Percentiles rank a stretch among this genome's conserved stretches.
These are phyloP conservation scores for Parmelia sp. DNA, from an alignment of 495 filamentous ascomycete species.

Conservation along the genomic window DNA sequence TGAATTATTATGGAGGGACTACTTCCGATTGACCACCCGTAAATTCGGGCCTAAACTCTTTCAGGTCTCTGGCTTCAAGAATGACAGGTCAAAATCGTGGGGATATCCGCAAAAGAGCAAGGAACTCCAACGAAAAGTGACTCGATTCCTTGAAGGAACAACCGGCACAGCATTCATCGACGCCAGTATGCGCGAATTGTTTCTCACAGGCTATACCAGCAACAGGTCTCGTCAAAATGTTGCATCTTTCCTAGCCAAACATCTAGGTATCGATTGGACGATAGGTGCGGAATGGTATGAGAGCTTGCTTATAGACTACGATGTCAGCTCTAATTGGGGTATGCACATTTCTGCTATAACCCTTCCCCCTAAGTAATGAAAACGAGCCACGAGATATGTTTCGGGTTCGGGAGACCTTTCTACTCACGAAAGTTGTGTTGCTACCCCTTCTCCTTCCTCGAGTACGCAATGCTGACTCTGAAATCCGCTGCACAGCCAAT, in stretches of 20 bases:
- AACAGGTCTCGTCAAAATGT: conserved; percentile 68
- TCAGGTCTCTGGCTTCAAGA: conserved; percentile 50
- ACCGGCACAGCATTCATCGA: conserved; percentile 68
- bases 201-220: conserved; percentile 64
- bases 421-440: too few relatives aligned
- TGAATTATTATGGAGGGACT: conserved; percentile 69
- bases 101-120: conserved; percentile 23
- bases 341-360: too few relatives aligned
- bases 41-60: conserved; percentile 60
- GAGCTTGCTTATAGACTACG: conserved; percentile 61
- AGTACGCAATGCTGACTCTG: too few relatives aligned
- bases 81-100: conserved; percentile 34
- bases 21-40: conserved; percentile 61
- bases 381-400: conserved; percentile 26
- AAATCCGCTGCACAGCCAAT: too few relatives aligned
- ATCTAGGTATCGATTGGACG: conserved; percentile 68
- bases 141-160: conserved; percentile 52
- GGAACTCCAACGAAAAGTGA: conserved; percentile 30
- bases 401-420: too few relatives aligned
- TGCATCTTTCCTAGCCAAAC: conserved; percentile 62
- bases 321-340: conserved; percentile 60
- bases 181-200: conserved; percentile 60
- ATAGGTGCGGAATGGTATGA: conserved; percentile 77
- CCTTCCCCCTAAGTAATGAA: too few relatives aligned
- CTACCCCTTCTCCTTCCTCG: too few relatives aligned